Conservation (phyloP, 164 flowering plant genomes). For the Protea cynaroides region DNA sequence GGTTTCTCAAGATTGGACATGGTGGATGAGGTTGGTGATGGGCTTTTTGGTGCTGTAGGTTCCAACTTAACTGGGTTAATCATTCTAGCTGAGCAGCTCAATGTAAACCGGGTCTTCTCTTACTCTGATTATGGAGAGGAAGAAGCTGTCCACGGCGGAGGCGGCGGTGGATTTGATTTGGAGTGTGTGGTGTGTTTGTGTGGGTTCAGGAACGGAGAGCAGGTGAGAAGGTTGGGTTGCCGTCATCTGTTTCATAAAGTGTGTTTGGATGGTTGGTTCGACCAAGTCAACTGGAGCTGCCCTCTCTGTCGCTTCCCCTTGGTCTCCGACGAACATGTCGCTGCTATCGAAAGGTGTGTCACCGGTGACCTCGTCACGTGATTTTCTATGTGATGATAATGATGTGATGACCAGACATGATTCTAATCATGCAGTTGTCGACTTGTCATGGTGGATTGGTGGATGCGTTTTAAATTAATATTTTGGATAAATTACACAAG, state of each 20-base stretch:
- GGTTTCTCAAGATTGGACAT: conserved; percentile 13
- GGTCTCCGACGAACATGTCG: conserved; percentile 19
- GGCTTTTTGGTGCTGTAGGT: conserved; percentile 20
- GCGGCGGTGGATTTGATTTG: background rate
- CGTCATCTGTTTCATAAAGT: conserved; percentile 65
- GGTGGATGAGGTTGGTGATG: conserved; percentile 3
- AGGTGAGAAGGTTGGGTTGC: conserved; percentile 54
- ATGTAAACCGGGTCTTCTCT: conserved; percentile 31
- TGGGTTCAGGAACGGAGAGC: conserved; percentile 45
- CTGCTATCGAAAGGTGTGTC: conserved; percentile 20
- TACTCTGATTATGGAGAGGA: conserved; percentile 7
- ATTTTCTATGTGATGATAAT: conserved; percentile 25
- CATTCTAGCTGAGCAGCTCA: conserved; percentile 47
- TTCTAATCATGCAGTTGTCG: too few species aligned
- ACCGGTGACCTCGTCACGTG: conserved; percentile 24
- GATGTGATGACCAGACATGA: background rate
- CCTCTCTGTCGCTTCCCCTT: conserved; percentile 68
- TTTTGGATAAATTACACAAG: too few species aligned
- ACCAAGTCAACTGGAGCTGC: conserved; percentile 52
- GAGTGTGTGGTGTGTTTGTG: conserved; percentile 62
- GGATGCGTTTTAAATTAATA: too few species aligned
- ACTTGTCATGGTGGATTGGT: too few species aligned
- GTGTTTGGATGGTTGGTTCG: conserved; percentile 78
- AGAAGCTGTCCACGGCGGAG: conserved; percentile 8
- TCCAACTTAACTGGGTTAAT: conserved; percentile 42